Evolutionary conservation across 495 filamentous ascomycete species (phyloP).

Genomic region (Aspergillus cavernicola): DNA sequence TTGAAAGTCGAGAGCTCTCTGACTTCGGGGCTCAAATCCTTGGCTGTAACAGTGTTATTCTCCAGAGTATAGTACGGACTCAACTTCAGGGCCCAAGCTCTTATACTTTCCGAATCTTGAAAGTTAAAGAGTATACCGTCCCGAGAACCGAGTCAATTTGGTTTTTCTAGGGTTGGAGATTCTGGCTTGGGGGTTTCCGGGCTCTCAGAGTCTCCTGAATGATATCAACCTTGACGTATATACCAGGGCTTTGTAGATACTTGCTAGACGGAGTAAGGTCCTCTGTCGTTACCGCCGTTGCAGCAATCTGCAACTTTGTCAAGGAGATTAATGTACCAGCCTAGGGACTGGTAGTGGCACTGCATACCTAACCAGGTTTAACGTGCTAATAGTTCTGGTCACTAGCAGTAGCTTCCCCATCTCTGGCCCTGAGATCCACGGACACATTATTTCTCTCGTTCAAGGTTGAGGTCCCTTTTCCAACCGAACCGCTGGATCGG

Average conservation of each 20-base stretch:
- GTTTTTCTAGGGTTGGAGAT: background rate
- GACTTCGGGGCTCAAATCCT: background rate
- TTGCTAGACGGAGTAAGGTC: background rate
- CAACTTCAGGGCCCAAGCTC: background rate
- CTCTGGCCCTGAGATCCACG: background rate
- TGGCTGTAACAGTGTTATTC: background rate
- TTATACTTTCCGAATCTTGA: background rate
- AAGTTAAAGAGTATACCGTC: background rate
- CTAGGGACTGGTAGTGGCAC: too few species aligned
- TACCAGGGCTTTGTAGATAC: background rate
- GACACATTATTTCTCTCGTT: background rate
- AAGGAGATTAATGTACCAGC: background rate
- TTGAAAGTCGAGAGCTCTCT: too few species aligned
- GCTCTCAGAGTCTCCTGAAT: background rate
- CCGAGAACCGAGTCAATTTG: background rate
- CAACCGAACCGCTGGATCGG: constrained; percentile 10
- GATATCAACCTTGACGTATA: background rate
- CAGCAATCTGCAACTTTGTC: too few species aligned
- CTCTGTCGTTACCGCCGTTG: background rate
- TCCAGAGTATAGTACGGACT: too few species aligned
- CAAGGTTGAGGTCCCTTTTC: background rate
- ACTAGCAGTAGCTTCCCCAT: background rate
- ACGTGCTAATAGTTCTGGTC: background rate
- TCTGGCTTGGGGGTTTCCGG: too few species aligned
- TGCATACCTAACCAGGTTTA: background rate